Base-by-base conservation (phyloP, 192 early-diverging fungal species). In the Blastocladiella britannica region DNA sequence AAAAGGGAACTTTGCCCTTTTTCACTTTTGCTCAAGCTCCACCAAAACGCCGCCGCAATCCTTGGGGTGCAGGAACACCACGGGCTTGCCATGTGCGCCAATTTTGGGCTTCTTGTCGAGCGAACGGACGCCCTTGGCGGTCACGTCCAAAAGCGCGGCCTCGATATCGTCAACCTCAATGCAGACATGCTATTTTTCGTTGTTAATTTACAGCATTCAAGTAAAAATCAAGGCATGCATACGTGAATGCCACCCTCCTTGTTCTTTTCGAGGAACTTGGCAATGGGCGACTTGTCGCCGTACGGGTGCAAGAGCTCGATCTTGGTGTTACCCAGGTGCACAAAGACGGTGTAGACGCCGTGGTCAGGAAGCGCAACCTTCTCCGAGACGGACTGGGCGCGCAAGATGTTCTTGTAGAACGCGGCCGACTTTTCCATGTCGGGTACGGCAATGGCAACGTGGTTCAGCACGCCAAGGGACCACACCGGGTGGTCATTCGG, bases 271-370 rank as follows among this genome's bases (percentile, higher is more conserved):
- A 89, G 64, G 63, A 87, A 89, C 26, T 78, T 79, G 25, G 74
- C 68, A 56, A 89, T 89, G 26, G 87, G 87, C 31, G 78, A 80
- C 58, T 77, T 80, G 7, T 81, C 83, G 47, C 83, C 84, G 25
- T 74, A 72, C 2, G 83, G 83, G 57, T 83, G 78, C 25, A 89
- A 64, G 23, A 89, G 68, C 67, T 89, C 87, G 43, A 87, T 83
- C 70, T 89, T 89, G 51, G 86, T 89, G 68, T 89, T 87, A 6
- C 83, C 86, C 52, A 89, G 70, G 59, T 84, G 75, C 3, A 89
- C 81, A 73, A 89, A 89, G 2, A 89, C 83, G 1, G 86, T 89
- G 66, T 81, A 84, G 9, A 89, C 86, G 23, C 86, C 86, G 63
- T 89, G 86, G 55, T 89, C 83, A 9, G 84, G 84, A 51, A 82